These are phyloP conservation scores for Gracilaria caudata DNA, from an alignment of 23 red algal species.

Conservation along the genomic window DNA sequence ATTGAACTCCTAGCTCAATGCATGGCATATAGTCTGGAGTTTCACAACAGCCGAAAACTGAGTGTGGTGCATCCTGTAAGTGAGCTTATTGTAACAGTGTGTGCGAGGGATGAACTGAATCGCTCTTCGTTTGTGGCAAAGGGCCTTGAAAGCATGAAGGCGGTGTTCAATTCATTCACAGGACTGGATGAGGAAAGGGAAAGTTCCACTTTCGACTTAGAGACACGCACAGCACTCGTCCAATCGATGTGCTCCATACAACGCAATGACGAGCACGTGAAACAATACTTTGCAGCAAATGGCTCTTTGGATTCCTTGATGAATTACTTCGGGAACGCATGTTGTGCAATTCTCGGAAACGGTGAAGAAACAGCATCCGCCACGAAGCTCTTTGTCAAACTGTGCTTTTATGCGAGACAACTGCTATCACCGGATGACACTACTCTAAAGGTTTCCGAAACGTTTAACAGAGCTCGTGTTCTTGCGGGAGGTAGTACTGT, in stretches of 20 bases:
- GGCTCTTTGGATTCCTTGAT: constrained; percentile 29
- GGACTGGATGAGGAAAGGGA: not conserved
- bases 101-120: constrained; percentile 42
- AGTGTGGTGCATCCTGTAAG: not conserved
- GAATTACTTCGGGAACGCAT: constrained; percentile 12
- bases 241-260: constrained; percentile 23
- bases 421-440: constrained; percentile 42
- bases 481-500: constrained; percentile 39
- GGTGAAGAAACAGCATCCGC: not conserved
- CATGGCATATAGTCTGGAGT: not conserved
- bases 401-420: constrained; percentile 23
- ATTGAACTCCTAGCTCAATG: constrained; percentile 1
- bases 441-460: constrained; percentile 29
- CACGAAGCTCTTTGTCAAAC: constrained; percentile 15
- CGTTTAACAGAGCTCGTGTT: constrained; percentile 46
- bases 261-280: constrained; percentile 29
- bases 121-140: constrained; percentile 34
- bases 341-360: not conserved
- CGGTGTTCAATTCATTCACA: constrained; percentile 2
- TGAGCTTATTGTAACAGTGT: constrained; percentile 29
- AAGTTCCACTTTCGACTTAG: constrained; percentile 6
- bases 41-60: not conserved
- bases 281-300: constrained; percentile 24
- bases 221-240: not conserved
- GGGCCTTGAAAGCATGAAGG: constrained; percentile 11